These are phyloP conservation scores for Yamadazyma blattariae DNA, from an alignment of 1,139 yeast genomes.

Conservation along the genomic window DNA sequence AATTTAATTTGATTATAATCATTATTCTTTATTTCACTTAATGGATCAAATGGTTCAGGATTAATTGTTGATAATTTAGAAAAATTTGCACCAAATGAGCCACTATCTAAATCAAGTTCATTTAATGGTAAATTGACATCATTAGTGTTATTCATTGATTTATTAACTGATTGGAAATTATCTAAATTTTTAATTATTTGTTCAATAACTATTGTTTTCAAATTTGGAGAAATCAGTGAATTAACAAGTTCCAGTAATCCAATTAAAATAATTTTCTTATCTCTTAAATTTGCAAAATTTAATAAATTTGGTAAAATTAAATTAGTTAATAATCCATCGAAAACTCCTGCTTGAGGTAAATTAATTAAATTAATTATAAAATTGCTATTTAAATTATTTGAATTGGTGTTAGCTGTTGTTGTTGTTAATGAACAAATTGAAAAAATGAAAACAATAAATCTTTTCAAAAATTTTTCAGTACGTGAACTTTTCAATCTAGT, in stretches of 20 bases:
- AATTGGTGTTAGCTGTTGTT: constrained; percentile 9
- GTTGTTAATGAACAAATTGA: constrained; percentile 42
- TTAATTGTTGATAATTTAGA: constrained; percentile 69
- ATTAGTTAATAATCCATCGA: constrained; percentile 59
- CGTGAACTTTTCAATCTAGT: constrained; percentile 78
- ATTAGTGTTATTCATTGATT: constrained; percentile 5
- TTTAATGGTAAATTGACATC: constrained; percentile 24
- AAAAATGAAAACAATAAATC: constrained; percentile 65
- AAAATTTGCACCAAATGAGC: constrained; percentile 81
- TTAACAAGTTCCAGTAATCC: constrained; percentile 63
- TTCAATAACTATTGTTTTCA: constrained; percentile 51
- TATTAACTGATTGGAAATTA: constrained; percentile 35
- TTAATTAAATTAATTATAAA: constrained; percentile 60
- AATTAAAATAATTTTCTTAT: constrained; percentile 70
- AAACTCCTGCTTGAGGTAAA: constrained; percentile 60
- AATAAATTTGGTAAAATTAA: constrained; percentile 69
- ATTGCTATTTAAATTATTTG: constrained; percentile 35
- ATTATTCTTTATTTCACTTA: constrained; percentile 40
- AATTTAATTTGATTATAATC: constrained; percentile 31
- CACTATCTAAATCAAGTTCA: constrained; percentile 60
- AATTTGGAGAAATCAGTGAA: constrained; percentile 27
- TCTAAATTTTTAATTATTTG: constrained; percentile 47
- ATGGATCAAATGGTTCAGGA: constrained; percentile 65
- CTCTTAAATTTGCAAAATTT: constrained; percentile 63
- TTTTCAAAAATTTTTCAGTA: constrained; percentile 78